phyloP scores from a whole-genome alignment of 2,329 filamentous ascomycete species.

The Ophiostoma piceae region DNA sequence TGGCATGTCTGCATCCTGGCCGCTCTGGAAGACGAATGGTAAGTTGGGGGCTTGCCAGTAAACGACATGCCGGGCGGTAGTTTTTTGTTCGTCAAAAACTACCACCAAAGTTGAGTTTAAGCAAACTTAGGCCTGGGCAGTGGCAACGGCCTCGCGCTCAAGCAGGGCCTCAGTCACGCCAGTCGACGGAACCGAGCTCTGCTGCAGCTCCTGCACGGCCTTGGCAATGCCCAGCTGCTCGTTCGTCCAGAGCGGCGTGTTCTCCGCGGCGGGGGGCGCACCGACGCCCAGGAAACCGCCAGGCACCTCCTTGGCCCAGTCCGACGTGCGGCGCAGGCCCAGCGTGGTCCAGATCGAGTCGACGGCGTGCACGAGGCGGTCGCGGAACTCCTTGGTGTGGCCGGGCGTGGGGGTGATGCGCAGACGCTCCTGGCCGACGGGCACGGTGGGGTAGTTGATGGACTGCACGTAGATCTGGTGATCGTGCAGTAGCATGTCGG shows the following conservation, averaged over 20 bases:
- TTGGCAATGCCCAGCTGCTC: slow-evolving; percentile 74
- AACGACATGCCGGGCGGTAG: no score
- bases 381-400: slow-evolving; percentile 76
- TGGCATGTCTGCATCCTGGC: no score
- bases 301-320: slow-evolving; percentile 68
- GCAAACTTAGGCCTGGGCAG: neutral
- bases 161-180: slow-evolving; percentile 55
- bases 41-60: no score
- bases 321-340: slow-evolving; percentile 83
- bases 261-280: slow-evolving; percentile 55
- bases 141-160: slow-evolving; percentile 43
- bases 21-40: no score
- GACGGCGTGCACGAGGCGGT: slow-evolving; percentile 76
- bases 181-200: slow-evolving; percentile 39
- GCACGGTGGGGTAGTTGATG: slow-evolving; percentile 98
- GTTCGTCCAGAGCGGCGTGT: slow-evolving; percentile 83
- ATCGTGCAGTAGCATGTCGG: slow-evolving; percentile 82
- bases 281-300: slow-evolving; percentile 96
- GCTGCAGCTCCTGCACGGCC: slow-evolving; percentile 53
- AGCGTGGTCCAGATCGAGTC: slow-evolving; percentile 86
- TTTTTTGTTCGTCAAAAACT: neutral
- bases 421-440: slow-evolving; percentile 93
- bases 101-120: neutral
- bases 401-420: slow-evolving; percentile 94
- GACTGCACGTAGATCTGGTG: slow-evolving; percentile 96